Evolutionary conservation across 352 stramenopile genomes (phyloP).

Genomic region (Phytophthora hybrid): DNA sequence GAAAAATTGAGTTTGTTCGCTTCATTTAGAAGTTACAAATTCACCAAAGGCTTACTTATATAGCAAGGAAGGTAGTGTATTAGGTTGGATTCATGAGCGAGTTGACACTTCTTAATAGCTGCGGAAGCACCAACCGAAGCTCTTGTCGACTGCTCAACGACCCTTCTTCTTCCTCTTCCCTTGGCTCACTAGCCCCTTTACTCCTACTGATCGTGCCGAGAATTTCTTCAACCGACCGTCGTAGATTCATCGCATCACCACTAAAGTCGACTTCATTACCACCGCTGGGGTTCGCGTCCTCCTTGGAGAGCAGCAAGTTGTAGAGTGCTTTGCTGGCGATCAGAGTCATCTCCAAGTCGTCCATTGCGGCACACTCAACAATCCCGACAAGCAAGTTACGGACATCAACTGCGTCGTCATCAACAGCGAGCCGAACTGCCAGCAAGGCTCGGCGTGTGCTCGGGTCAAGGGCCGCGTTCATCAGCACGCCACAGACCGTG

Average conservation of each 20-base stretch:
- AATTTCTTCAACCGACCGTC: conserved; percentile 41
- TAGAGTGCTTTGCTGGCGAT: conserved; percentile 87
- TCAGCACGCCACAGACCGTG: conserved; percentile 80
- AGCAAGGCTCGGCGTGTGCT: conserved; percentile 48
- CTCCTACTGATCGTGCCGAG: conserved; percentile 29
- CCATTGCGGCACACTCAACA: conserved; percentile 63
- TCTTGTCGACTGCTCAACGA: conserved; percentile 36
- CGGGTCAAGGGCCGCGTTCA: conserved; percentile 81
- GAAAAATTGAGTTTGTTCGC: neutral
- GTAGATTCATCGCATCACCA: conserved; percentile 26
- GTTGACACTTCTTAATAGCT: conserved; percentile 50
- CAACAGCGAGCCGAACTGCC: conserved; percentile 29
- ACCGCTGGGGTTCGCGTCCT: neutral
- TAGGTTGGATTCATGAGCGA: conserved; percentile 24
- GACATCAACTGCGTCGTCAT: conserved; percentile 44
- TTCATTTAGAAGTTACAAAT: neutral
- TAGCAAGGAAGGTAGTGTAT: conserved; percentile 12
- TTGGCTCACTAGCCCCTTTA: neutral
- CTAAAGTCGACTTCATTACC: neutral
- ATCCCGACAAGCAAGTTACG: conserved; percentile 51
- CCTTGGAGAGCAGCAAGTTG: conserved; percentile 71
- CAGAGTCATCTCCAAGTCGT: conserved; percentile 78
- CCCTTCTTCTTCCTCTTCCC: conserved; percentile 14
- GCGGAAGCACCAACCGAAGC: conserved; percentile 51
- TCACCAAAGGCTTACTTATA: neutral